A percentile compares a stretch with the other conserved stretches of the same genome.
These are phyloP conservation scores for Monosporascus ibericus DNA, from an alignment of 2,329 filamentous ascomycete genomes.

Conservation along the genomic window DNA sequence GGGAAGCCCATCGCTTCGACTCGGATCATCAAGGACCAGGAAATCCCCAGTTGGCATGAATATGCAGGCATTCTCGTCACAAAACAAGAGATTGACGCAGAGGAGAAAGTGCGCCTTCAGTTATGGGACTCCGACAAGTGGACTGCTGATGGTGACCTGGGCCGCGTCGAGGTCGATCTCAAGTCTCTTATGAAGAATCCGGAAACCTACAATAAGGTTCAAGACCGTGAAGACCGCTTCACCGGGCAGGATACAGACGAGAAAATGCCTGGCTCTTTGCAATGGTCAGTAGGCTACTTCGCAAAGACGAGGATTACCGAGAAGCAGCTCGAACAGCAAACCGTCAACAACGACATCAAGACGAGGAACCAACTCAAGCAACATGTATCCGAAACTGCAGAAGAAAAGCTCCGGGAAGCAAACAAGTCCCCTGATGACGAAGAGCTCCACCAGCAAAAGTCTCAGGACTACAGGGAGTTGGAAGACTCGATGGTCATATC, in stretches of 20 bases:
- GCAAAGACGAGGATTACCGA: constrained; percentile 58
- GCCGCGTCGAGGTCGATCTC: constrained; percentile 63
- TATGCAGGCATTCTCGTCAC: constrained; percentile 64
- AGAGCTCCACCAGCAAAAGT: constrained; percentile 62
- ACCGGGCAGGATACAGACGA: constrained; percentile 58
- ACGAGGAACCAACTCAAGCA: constrained; percentile 53
- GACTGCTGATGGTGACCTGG: constrained; percentile 68
- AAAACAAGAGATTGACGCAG: constrained; percentile 64
- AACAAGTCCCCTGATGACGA: constrained; percentile 48
- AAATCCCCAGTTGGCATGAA: constrained; percentile 67
- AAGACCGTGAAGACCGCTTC: constrained; percentile 59
- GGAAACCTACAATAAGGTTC: constrained; percentile 55
- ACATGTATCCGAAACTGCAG: constrained; percentile 46
- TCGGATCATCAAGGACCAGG: constrained; percentile 57
- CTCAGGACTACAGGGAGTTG: constrained; percentile 56
- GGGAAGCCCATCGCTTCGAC: constrained; percentile 63
- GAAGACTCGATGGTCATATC: constrained; percentile 62
- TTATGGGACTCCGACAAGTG: constrained; percentile 71
- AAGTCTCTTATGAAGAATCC: constrained; percentile 56
- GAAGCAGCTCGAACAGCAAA: constrained; percentile 56
- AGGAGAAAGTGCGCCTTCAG: constrained; percentile 62
- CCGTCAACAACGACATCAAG: constrained; percentile 50
- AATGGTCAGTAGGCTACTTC: constrained; percentile 68
- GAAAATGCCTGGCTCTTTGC: constrained; percentile 61
- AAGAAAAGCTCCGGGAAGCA: constrained; percentile 61